These are phyloP conservation scores for Melanogaster broomeanus DNA, from an alignment of 768 basidiomycete species.

Conservation along the genomic window DNA sequence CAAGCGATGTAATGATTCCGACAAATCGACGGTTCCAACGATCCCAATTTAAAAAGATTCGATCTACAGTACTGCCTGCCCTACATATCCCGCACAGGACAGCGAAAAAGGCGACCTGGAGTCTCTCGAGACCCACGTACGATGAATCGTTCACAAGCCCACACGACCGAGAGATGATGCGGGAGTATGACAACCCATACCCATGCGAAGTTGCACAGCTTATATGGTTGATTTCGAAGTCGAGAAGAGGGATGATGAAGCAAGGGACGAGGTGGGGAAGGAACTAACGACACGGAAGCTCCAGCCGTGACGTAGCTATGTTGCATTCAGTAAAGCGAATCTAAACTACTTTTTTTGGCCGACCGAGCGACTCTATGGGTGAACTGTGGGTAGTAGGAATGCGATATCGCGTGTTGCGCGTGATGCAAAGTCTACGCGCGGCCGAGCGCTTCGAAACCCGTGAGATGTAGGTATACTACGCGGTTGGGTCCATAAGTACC, in stretches of 20 bases:
- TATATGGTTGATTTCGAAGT: too few relatives aligned
- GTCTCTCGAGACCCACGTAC: neutral
- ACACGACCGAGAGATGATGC: neutral
- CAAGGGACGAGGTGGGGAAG: neutral
- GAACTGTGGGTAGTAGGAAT: neutral
- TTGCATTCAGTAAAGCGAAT: constrained; percentile 2
- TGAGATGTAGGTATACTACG: constrained; percentile 13
- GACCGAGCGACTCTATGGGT: constrained; percentile 6
- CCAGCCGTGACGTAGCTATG: neutral
- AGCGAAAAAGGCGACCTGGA: constrained; percentile 7
- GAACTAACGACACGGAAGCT: neutral
- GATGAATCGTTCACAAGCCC: neutral
- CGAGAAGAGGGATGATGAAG: neutral
- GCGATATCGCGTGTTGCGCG: neutral
- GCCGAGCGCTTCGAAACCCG: constrained; percentile 49
- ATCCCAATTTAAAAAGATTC: neutral
- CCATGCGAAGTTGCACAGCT: too few relatives aligned
- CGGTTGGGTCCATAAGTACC: constrained; percentile 7
- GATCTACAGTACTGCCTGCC: neutral
- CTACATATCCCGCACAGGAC: constrained; percentile 5
- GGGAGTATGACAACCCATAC: neutral
- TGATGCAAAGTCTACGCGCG: constrained; percentile 14
- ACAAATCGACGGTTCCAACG: neutral
- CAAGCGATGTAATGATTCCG: neutral
- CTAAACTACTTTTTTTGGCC: constrained; percentile 32